Percentiles rank a stretch among this genome's conserved stretches.
phyloP scores from a whole-genome alignment of 1,284 basidiomycete genomes.

The Phellinidium pouzarii region DNA sequence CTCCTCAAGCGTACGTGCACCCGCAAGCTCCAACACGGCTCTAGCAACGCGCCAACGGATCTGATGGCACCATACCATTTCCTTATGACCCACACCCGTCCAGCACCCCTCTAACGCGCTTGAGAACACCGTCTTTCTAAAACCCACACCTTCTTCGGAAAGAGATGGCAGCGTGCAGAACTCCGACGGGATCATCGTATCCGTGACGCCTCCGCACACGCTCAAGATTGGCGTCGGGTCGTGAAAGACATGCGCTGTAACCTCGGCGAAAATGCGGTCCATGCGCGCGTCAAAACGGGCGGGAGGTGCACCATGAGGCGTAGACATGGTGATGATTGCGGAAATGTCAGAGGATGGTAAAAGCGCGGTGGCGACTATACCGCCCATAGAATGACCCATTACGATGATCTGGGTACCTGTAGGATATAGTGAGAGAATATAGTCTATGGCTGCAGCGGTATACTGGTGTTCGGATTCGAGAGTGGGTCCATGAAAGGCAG shows the following conservation, averaged over 20 bases:
- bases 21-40: conserved; percentile 64
- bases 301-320: conserved; percentile 86
- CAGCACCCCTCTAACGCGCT: conserved; percentile 84
- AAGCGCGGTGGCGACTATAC: conserved; percentile 77
- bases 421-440: conserved; percentile 76
- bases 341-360: conserved; percentile 60
- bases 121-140: conserved; percentile 77
- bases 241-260: conserved; percentile 30
- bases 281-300: conserved; percentile 81
- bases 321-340: conserved; percentile 89
- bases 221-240: conserved; percentile 69
- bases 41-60: conserved; percentile 85
- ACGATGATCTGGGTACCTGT: conserved; percentile 60
- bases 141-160: conserved; percentile 23
- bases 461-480: conserved; percentile 80
- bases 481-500: conserved; percentile 90
- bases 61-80: conserved; percentile 99
- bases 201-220: conserved; percentile 88
- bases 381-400: conserved; percentile 98
- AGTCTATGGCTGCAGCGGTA: conserved; percentile 64
- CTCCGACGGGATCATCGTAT: conserved; percentile 91
- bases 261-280: conserved; percentile 61
- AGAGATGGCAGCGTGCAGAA: conserved; percentile 58
- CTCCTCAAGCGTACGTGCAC: conserved; percentile 23
- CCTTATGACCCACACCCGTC: conserved; percentile 93